Evolutionary conservation across 306 rosid genomes (phyloP).

Genomic region (Prunus salicina): DNA sequence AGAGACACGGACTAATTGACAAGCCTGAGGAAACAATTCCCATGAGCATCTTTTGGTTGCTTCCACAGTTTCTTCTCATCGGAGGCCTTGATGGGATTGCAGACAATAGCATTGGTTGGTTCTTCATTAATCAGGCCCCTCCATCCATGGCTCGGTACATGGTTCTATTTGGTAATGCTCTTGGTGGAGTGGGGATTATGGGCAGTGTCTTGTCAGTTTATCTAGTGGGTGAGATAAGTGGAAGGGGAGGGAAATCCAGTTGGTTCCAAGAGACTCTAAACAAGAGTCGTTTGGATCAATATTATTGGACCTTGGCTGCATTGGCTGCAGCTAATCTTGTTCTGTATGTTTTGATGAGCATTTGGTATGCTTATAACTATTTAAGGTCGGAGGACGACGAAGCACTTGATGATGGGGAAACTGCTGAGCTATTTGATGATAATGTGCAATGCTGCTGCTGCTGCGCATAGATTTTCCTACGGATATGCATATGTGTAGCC

Average conservation of each 20-base stretch:
- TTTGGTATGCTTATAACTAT: neutral
- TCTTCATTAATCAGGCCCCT: too few species aligned
- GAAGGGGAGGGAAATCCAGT: slow-evolving; percentile 10
- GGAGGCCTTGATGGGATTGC: too few species aligned
- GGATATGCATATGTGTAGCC: neutral
- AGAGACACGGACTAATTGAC: slow-evolving; percentile 17
- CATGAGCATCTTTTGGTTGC: slow-evolving; percentile 38
- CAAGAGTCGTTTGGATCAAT: slow-evolving; percentile 33
- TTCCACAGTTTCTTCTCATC: slow-evolving; percentile 35
- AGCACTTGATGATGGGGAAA: neutral
- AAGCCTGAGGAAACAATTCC: slow-evolving; percentile 22
- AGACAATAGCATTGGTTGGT: too few species aligned
- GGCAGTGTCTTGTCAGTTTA: slow-evolving; percentile 28
- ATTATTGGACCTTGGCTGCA: slow-evolving; percentile 30
- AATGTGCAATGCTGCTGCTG: neutral
- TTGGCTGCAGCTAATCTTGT: slow-evolving; percentile 20
- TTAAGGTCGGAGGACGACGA: neutral
- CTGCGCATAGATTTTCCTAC: neutral
- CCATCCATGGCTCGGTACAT: too few species aligned
- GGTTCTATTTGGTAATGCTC: too few species aligned
- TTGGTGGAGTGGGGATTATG: slow-evolving; percentile 28
- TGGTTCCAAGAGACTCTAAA: slow-evolving; percentile 43
- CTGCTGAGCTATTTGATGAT: neutral
- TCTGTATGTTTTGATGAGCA: slow-evolving; percentile 3
- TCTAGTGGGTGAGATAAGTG: slow-evolving; percentile 9